Evolutionary conservation across 2,329 filamentous ascomycete genomes (phyloP).

Genomic region (Venturiaceae sp.): DNA sequence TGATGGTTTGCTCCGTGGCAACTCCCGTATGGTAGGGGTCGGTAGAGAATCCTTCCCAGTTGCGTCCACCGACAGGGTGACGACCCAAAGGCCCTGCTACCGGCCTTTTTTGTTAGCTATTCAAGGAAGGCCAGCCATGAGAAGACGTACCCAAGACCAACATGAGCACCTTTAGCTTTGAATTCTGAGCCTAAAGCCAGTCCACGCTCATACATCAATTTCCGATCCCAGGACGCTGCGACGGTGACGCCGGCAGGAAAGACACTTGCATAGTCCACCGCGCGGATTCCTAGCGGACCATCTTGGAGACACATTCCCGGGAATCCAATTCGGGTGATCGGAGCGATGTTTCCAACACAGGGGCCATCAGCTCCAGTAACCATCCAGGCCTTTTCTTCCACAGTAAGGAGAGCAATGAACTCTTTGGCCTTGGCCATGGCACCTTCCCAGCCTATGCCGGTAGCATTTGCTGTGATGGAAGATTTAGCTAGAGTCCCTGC

Average conservation of each 20-base stretch:
- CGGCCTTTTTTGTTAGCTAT: conserved; percentile 50
- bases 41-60: conserved; percentile 7
- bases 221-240: conserved; percentile 6
- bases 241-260: conserved; percentile 6
- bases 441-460: conserved; percentile 3
- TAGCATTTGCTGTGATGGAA: neutral
- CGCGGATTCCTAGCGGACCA: neutral
- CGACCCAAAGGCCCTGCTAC: conserved; percentile 17
- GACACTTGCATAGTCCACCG: neutral
- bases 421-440: neutral
- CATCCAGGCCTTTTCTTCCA: conserved; percentile 7
- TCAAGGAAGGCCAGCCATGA: conserved; percentile 78
- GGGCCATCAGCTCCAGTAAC: neutral
- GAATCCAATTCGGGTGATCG: neutral
- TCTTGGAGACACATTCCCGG: conserved; percentile 4
- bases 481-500: neutral
- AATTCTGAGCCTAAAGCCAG: conserved; percentile 4
- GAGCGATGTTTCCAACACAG: neutral
- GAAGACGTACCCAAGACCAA: conserved; percentile 40
- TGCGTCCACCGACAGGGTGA: conserved; percentile 33
- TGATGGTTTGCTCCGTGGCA: neutral
- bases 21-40: conserved; percentile 4
- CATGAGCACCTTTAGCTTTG: conserved; percentile 7
- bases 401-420: conserved; percentile 5
- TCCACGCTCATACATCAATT: neutral